Base-by-base conservation (phyloP, 495 filamentous ascomycete genomes). In the Amniculicola lignicola region DNA sequence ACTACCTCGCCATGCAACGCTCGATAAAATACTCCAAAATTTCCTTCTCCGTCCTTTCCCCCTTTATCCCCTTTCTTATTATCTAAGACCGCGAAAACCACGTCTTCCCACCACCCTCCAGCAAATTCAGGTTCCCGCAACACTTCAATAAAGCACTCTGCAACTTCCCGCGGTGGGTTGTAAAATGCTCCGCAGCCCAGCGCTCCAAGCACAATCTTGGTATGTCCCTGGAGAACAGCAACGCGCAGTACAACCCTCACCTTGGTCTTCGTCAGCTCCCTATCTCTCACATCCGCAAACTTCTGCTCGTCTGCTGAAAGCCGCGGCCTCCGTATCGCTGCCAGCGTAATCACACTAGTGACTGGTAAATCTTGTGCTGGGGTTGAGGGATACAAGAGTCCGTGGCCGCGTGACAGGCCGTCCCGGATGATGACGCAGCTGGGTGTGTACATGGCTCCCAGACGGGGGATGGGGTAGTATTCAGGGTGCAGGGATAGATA, bases 121-220 rank as follows among this genome's bases (percentile, higher is more conserved):
- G 51, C 41, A 78, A 78, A 72, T 72, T 83, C 72, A 16, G 66
- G 62, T 54, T 82, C 81, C 28, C 53, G 23, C 51, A 88, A 73
- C 15, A 86, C 79, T 55, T 82, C 77, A 22, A 55, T 40, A 75
- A 82, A 89, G 24, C 79, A 80, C 25, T 73, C 42, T 24, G 83
- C 82, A n/a, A 88, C 77, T 62, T 81, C 81, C 16, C 71, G 67
- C 1, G 74, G 71, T 7, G 85, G 85, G 58, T 87, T 84, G 4
- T 49, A 58, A 67, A 84, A 86, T 2, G 74, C 80, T 1, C 83
- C 84, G 52, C 85, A 88, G 1, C 86, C 86, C 67, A 87, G 70
- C 0, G 84, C 84, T 0, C 85, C 84, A 1, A 87, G 73, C 11
- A 87, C 77, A 11, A 87, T 59, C 63, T 72, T 70, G 12, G 73